Evolutionary conservation across 2,329 filamentous ascomycete species (phyloP), one percentile per base, ranked within the genome.

Genomic region (Elsinoe australis): DNA sequence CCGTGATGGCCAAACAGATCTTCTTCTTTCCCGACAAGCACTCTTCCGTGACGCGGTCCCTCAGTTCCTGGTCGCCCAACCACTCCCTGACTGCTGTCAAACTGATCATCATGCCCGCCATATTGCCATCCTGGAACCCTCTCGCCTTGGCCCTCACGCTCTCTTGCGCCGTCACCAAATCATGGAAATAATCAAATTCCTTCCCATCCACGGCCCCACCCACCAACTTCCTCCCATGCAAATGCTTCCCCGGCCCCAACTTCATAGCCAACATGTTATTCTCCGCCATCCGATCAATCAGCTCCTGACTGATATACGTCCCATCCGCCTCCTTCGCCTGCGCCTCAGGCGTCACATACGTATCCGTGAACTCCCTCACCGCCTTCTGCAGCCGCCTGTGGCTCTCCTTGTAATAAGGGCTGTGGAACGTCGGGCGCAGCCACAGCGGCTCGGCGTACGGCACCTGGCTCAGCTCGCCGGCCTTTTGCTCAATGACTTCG

Each of bases 391-490:
- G 65, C 34, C 70, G 70, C 38, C 75, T 72, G 61, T 94, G 87
- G 54, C 76, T 83, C 24, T 87, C 85, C 41, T 76, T 83, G 72
- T 82, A 94, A 69, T 90, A 94, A 2, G 86, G 86, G 52, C 74
- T 82, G 64, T 83, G 82, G 73, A 87, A 92, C 49, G 79, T 72
- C 3, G 83, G 82, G 3, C 79, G 77, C 55, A 94, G 71, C 88
- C 88, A 94, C 48, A 88, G 69, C 2, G 87, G 85, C 65, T 94
- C 88, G 21, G 81, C 86, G 60, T 94, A 94, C 22, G 87, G 88
- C 0, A 94, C 85, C 15, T 72, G 65, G 59, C 80, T 86, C 26
- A 94, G 72, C 56, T 86, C 85, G 55, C 87, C 87, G 7, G 79
- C 71, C 59, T 80, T 67, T 1, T 78, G 79, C 15, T 80, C 78